Conservation (phyloP, 2,329 filamentous ascomycete genomes). For the Cladorrhinum sp. region DNA sequence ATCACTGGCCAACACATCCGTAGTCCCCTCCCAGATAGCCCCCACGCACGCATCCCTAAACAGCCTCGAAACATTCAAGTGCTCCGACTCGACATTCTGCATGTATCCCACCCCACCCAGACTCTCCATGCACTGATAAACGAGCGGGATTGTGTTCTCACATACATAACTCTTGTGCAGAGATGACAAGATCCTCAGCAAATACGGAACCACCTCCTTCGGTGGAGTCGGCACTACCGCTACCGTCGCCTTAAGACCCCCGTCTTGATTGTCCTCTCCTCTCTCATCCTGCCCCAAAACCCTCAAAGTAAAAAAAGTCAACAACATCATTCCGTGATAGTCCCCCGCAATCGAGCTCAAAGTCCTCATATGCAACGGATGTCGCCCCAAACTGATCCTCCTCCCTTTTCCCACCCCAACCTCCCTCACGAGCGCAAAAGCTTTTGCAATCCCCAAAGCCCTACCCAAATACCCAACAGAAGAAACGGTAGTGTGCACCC, state of each 20-base stretch:
- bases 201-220: conserved; percentile 34
- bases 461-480: conserved; percentile 54
- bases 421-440: conserved; percentile 56
- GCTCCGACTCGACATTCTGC: conserved; percentile 57
- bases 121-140: conserved; percentile 60
- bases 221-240: conserved; percentile 33
- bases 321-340: conserved; percentile 55
- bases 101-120: conserved; percentile 67
- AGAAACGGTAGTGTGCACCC: conserved; percentile 55
- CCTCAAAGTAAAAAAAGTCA: conserved; percentile 52
- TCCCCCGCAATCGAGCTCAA: conserved; percentile 54
- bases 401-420: conserved; percentile 45
- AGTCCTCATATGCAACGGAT: conserved; percentile 55
- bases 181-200: conserved; percentile 58
- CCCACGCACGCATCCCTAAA: conserved; percentile 63
- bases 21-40: conserved; percentile 64
- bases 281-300: conserved; percentile 56
- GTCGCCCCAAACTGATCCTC: conserved; percentile 48
- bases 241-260: neutral
- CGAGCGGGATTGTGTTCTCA: conserved; percentile 46
- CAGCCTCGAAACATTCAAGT: conserved; percentile 64
- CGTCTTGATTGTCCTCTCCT: conserved; percentile 8
- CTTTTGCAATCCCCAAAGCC: conserved; percentile 54
- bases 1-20: conserved; percentile 62
- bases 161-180: conserved; percentile 59